phyloP scores from a whole-genome alignment of 192 early-diverging fungal genomes.

The Mortierella claussenii region DNA sequence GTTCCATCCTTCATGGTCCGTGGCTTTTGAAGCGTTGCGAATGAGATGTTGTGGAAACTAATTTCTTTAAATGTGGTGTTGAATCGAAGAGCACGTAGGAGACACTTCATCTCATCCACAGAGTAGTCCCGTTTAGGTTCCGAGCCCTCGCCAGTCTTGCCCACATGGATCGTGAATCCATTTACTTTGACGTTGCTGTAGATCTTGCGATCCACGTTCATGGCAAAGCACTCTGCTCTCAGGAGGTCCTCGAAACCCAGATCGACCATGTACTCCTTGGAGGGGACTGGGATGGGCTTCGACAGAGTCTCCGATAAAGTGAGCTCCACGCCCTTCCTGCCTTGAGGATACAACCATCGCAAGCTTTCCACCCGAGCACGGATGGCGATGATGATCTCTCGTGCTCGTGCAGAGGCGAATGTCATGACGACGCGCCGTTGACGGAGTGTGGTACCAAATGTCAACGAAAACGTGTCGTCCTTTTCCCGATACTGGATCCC shows the following conservation, averaged over 20 bases:
- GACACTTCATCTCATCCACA: constrained; percentile 53
- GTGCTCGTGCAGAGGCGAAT: constrained; percentile 38
- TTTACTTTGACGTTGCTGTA: constrained; percentile 31
- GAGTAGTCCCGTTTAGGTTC: constrained; percentile 23
- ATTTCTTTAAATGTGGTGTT: constrained; percentile 53
- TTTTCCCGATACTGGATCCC: constrained; percentile 24
- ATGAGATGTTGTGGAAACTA: constrained; percentile 42
- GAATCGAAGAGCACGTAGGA: constrained; percentile 45
- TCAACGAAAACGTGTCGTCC: constrained; percentile 40
- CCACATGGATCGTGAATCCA: constrained; percentile 18
- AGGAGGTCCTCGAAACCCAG: constrained; percentile 50
- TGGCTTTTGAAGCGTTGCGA: constrained; percentile 35
- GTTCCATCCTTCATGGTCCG: constrained; percentile 44
- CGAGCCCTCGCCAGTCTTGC: constrained; percentile 12
- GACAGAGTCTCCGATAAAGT: constrained; percentile 24
- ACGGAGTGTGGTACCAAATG: constrained; percentile 45
- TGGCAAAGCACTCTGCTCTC: constrained; percentile 42
- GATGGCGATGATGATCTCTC: constrained; percentile 48
- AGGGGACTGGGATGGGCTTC: constrained; percentile 32
- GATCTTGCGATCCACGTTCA: constrained; percentile 38
- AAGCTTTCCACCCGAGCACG: constrained; percentile 49
- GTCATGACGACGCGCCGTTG: constrained; percentile 44
- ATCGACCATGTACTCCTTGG: constrained; percentile 40
- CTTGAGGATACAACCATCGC: constrained; percentile 42
- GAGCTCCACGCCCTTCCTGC: constrained; percentile 47